These are phyloP conservation scores for Corylus heterophylla DNA, from an alignment of 306 rosid species.

Conservation along the genomic window DNA sequence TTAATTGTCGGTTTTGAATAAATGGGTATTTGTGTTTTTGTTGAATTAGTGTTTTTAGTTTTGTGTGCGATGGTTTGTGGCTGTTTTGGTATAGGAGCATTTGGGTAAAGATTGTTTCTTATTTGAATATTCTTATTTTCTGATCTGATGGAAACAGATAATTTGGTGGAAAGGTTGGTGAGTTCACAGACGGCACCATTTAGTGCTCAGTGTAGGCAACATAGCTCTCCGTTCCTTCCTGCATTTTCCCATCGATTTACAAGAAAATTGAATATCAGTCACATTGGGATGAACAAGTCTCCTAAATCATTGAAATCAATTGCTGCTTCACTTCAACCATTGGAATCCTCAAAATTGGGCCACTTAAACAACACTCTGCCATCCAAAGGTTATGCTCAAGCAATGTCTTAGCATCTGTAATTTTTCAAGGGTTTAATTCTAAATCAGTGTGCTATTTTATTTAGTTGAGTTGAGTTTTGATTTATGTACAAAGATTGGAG, in stretches of 20 bases:
- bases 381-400: slow-evolving; percentile 46
- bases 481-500: neutral
- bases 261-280: slow-evolving; percentile 18
- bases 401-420: neutral
- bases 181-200: slow-evolving; percentile 37
- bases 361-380: slow-evolving; percentile 51
- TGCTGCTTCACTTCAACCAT: slow-evolving; percentile 41
- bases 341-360: slow-evolving; percentile 33
- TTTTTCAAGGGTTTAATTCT: neutral
- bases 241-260: slow-evolving; percentile 26
- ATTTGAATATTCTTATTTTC: neutral
- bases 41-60: neutral
- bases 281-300: slow-evolving; percentile 24
- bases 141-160: slow-evolving; percentile 24
- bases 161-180: slow-evolving; percentile 52
- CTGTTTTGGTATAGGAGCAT: neutral
- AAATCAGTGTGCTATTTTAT: neutral
- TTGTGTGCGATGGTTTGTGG: neutral
- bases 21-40: neutral
- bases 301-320: slow-evolving; percentile 25
- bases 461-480: neutral
- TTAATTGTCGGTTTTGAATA: neutral
- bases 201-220: slow-evolving; percentile 25
- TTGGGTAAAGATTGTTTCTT: neutral
- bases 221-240: slow-evolving; percentile 25